Base-by-base conservation (phyloP, 331 rosid species). In the Stylosanthes scabra region DNA sequence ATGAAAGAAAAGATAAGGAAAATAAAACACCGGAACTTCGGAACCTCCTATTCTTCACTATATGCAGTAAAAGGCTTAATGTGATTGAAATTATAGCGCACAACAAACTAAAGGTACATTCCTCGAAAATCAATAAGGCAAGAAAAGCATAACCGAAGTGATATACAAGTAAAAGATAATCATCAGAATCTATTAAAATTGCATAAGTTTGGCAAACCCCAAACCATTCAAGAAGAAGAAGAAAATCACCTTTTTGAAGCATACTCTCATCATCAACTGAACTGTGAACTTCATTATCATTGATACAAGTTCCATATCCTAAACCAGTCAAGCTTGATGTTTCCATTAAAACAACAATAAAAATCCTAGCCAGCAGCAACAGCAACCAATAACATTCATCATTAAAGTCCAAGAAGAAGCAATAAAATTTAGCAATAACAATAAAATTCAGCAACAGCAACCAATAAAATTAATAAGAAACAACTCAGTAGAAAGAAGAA, bases 211-310 rank as follows among this genome's bases (percentile, higher is more conserved):
- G 8, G 11, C 68, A 63, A 52, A 29, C 16, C 37, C 37, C 37
- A 31, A 31, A 31, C 37, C 37, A 31, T 31, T 31, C 27, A 59
- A 14, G 2, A 46, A 46, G n/a, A 46, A n/a, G 0, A 63, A 63
- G 45, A 8, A 37, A 78, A 29, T 31, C 59, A 86, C 93, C 91
- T 84, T 83, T 76, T 12, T 60, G 74, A 68, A 60, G 60, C 60
- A 74, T 59, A 69, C 54, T 59, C 41, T 70, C 76, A 54, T 68
- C 63, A 20, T 59, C 71, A 56, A 37, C 56, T 41, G 87, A 63
- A 78, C 58, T 78, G n/a, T 49, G 41, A 56, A 59, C 69, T 40
- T 41, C 77, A 47, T 34, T 37, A 16, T 50, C 77, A 25, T 29
- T 11, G n/a, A 49, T 12, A 46, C 41, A 37, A 9, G 66, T 11